Base-by-base conservation (phyloP, 2,329 filamentous ascomycete species). In the Monosporascus sp. region DNA sequence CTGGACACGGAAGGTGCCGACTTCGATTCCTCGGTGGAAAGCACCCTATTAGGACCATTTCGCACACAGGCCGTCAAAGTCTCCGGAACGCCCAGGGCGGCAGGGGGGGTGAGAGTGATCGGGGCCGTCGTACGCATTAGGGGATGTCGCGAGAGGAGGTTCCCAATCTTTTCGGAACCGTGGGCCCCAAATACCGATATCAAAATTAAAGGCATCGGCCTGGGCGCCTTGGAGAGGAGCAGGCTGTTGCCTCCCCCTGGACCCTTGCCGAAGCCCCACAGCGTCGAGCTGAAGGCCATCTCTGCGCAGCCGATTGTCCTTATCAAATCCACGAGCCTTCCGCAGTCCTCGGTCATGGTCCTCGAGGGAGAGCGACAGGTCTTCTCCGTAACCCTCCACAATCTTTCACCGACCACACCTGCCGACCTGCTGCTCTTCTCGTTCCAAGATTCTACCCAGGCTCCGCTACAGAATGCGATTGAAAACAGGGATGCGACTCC, bases 331-430 rank as follows among this genome's bases (percentile, higher is more conserved):
- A 88, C 87, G 3, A 90, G 87, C 14, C 78, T 97, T 1, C 83
- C 88, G 0, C 92, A 97, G 64, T 89, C 88, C 22, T 89, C 91
- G 9, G 75, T 96, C 37, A 97, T 96, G 91, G 80, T 99, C 11
- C 77, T 99, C 6, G 93, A 97, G 72, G 94, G 94, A 44, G 93
- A 99, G 70, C 82, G 81, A 22, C 86, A 85, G 61, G 76, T 77
- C 1, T 95, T 97, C 65, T 86, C 82, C 0, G 79, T 97, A 17
- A 92, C 88, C 0, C 74, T 97, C 16, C 82, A 88, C 60, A 99
- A 99, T 60, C 76, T 84, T 8, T 94, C 91, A 1, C 60, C 67
- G 7, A 74, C 78, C 1, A 91, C 87, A 2, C 78, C 89, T 1
- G 89, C 90, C 1, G 90, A 96, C 65, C 86, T 97, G 52, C 74